phyloP scores from a whole-genome alignment of 495 filamentous ascomycete species.

The Xylaria venustula region DNA sequence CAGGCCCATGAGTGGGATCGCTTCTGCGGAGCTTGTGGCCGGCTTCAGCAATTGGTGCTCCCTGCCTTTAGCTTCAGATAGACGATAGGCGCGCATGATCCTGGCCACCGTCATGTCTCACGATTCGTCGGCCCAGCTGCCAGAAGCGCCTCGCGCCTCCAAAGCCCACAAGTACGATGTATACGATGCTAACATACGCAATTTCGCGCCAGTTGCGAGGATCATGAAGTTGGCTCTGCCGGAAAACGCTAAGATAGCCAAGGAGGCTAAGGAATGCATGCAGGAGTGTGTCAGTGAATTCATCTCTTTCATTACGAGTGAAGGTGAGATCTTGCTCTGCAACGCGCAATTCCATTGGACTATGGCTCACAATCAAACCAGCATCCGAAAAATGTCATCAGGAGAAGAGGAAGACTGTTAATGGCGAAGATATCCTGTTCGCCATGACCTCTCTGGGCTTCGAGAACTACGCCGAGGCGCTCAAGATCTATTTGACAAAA shows the following conservation, averaged over 20 bases:
- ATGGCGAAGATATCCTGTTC: slow-evolving; percentile 97
- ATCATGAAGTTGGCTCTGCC: slow-evolving; percentile 98
- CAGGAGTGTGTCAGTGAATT: slow-evolving; percentile 99
- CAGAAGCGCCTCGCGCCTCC: slow-evolving; percentile 43
- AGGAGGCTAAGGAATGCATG: slow-evolving; percentile 99
- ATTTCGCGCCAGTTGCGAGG: slow-evolving; percentile 90
- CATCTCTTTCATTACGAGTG: slow-evolving; percentile 99
- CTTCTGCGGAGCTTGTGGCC: slow-evolving; percentile 31
- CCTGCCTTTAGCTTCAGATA: slow-evolving; percentile 30
- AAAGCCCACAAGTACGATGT: slow-evolving; percentile 48
- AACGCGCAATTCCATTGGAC: slow-evolving; percentile 13
- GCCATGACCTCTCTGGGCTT: slow-evolving; percentile 99
- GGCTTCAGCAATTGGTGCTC: slow-evolving; percentile 37
- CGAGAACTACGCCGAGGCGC: slow-evolving; percentile 96
- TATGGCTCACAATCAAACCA: slow-evolving; percentile 44
- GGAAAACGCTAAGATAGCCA: slow-evolving; percentile 98
- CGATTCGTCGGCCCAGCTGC: slow-evolving; percentile 49
- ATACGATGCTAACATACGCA: slow-evolving; percentile 84
- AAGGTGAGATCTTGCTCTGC: slow-evolving; percentile 61
- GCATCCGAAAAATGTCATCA: slow-evolving; percentile 99
- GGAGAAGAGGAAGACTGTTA: slow-evolving; percentile 98
- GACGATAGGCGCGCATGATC: slow-evolving; percentile 34
- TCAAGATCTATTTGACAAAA: slow-evolving; percentile 97
- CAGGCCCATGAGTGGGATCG: slow-evolving; percentile 26
- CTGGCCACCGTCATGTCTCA: slow-evolving; percentile 48